Evolutionary conservation across 2,329 filamentous ascomycete species (phyloP).

Genomic region (Cercospora sp.): DNA sequence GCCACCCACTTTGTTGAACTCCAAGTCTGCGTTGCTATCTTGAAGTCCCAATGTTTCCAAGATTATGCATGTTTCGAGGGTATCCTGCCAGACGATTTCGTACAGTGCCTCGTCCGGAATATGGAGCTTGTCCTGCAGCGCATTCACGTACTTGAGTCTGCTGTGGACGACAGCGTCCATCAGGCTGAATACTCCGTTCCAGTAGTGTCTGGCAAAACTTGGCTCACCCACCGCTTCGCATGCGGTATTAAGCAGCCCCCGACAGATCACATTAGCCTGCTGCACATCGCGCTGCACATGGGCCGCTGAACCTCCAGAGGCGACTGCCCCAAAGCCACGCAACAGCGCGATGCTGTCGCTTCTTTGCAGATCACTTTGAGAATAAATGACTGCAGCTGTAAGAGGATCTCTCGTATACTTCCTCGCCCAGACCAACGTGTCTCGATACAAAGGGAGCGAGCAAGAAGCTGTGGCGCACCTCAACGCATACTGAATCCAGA

Average conservation of each 20-base stretch:
- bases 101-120: conserved; percentile 26
- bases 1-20: conserved; percentile 16
- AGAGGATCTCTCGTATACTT: conserved; percentile 42
- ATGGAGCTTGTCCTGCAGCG: conserved; percentile 21
- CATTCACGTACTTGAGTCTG: conserved; percentile 19
- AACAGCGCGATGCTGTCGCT: conserved; percentile 31
- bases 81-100: conserved; percentile 34
- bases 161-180: conserved; percentile 21
- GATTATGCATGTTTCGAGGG: conserved; percentile 24
- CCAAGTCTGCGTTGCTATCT: conserved; percentile 22
- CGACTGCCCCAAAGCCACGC: conserved; percentile 4
- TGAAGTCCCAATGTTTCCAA: conserved; percentile 28
- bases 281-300: conserved; percentile 28
- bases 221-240: conserved; percentile 38
- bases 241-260: conserved; percentile 35
- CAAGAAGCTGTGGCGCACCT: conserved; percentile 39
- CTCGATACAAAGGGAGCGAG: conserved; percentile 35
- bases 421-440: conserved; percentile 40
- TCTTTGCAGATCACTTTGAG: conserved; percentile 21
- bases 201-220: conserved; percentile 29
- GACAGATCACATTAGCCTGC: conserved; percentile 36
- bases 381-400: conserved; percentile 34
- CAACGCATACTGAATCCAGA: conserved; percentile 35
- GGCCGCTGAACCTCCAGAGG: conserved; percentile 4
- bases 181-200: conserved; percentile 16